These are phyloP conservation scores for Nakazawaea peltata DNA, from an alignment of 805 yeast species.

Conservation along the genomic window DNA sequence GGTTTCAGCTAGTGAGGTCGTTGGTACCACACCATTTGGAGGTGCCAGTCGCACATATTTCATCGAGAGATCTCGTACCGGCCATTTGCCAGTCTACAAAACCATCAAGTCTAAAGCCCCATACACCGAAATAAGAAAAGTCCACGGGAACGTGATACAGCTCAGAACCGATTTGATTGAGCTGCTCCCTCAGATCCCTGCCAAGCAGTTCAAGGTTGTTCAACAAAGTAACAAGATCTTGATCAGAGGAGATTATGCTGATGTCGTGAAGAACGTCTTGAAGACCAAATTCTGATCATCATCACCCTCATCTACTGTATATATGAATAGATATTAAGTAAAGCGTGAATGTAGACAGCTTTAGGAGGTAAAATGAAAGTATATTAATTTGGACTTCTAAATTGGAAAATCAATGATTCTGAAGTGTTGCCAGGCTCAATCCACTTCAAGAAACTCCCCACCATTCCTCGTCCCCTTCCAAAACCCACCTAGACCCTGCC, in stretches of 20 bases:
- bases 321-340: too few species aligned
- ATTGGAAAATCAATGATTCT: too few species aligned
- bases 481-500: too few species aligned
- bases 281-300: conserved; percentile 18
- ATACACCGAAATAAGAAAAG: conserved; percentile 67
- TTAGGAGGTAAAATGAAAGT: too few species aligned
- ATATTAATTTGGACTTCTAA: too few species aligned
- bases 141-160: conserved; percentile 59
- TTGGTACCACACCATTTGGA: conserved; percentile 15
- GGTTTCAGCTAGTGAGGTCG: conserved; percentile 17
- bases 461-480: too few species aligned
- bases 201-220: conserved; percentile 35
- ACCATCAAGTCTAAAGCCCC: conserved; percentile 53
- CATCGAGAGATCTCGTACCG: conserved; percentile 44
- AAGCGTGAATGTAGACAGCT: too few species aligned
- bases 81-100: conserved; percentile 77
- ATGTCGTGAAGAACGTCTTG: conserved; percentile 26
- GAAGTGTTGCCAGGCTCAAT: too few species aligned
- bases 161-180: conserved; percentile 59
- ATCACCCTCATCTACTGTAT: too few species aligned
- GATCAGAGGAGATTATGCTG: conserved; percentile 39
- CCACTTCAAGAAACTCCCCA: too few species aligned
- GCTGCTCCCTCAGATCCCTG: conserved; percentile 38
- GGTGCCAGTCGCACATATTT: conserved; percentile 31
- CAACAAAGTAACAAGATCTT: conserved; percentile 45